Conservation (phyloP, 1,139 yeast genomes). For the Scheffersomyces segobiensis region DNA sequence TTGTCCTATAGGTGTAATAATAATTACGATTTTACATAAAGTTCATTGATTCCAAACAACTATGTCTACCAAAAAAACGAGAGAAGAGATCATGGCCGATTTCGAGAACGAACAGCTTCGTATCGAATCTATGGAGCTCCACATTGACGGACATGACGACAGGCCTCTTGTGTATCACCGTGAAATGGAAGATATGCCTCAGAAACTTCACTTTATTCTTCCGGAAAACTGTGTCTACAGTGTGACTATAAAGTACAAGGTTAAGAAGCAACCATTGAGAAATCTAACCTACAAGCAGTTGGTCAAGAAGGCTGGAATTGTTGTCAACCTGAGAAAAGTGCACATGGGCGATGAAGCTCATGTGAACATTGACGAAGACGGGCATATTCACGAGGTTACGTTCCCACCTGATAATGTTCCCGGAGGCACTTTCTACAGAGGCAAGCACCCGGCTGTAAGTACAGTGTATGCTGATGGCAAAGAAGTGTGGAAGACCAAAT, state of each 20-base stretch:
- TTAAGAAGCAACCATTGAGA: conserved; percentile 23
- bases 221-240: conserved; percentile 36
- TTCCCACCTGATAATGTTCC: conserved; percentile 37
- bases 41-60: background rate
- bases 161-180: conserved; percentile 19
- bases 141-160: conserved; percentile 29
- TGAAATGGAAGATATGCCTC: conserved; percentile 31
- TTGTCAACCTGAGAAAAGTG: conserved; percentile 27
- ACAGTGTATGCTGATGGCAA: conserved; percentile 29
- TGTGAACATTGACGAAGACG: conserved; percentile 18
- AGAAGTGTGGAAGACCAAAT: conserved; percentile 24
- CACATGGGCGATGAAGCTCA: conserved; percentile 20
- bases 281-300: conserved; percentile 33
- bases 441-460: conserved; percentile 31
- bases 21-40: background rate
- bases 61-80: conserved; percentile 5
- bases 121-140: conserved; percentile 26
- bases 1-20: background rate
- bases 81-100: conserved; percentile 17
- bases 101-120: conserved; percentile 26
- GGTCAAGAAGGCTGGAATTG: conserved; percentile 32
- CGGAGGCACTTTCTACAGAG: conserved; percentile 35
- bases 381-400: conserved; percentile 16
- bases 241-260: conserved; percentile 29
- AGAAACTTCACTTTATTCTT: conserved; percentile 26